phyloP scores from a whole-genome alignment of 2,329 filamentous ascomycete species.

The Arthroderma sp. region DNA sequence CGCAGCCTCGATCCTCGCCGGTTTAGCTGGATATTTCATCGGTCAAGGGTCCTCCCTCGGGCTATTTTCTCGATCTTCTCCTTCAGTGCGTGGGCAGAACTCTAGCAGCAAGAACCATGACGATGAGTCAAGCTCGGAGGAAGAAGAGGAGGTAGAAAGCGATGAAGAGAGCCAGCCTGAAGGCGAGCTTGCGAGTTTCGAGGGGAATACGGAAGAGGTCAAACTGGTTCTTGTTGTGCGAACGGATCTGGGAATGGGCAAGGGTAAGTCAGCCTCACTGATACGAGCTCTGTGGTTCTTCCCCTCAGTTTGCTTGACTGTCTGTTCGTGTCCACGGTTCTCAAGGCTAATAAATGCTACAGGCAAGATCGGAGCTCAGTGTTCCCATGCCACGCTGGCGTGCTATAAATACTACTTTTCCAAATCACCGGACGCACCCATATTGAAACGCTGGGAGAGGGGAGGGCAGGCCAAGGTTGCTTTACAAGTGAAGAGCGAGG shows the following conservation, averaged over 20 bases:
- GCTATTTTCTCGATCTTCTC: constrained; percentile 48
- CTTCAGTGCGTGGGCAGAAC: constrained; percentile 4
- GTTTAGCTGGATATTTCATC: constrained; percentile 63
- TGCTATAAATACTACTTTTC: constrained; percentile 78
- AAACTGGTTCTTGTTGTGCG: constrained; percentile 87
- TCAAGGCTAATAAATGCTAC: background rate
- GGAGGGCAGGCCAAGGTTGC: constrained; percentile 88
- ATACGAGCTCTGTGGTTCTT: background rate
- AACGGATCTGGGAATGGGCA: constrained; percentile 94
- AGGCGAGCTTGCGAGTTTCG: constrained; percentile 35
- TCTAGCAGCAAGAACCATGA: constrained; percentile 25
- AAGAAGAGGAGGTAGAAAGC: constrained; percentile 30
- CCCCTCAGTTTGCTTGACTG: background rate
- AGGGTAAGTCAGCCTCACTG: constrained; percentile 47
- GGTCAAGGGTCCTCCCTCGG: constrained; percentile 56
- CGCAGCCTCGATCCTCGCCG: constrained; percentile 59
- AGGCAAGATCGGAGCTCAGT: constrained; percentile 97
- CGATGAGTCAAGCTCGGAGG: constrained; percentile 22
- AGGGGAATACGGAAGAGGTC: constrained; percentile 61
- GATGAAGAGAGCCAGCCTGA: constrained; percentile 53
- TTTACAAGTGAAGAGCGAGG: constrained; percentile 74
- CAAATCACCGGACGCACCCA: constrained; percentile 39
- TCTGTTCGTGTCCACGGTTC: background rate
- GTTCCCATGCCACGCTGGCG: constrained; percentile 86
- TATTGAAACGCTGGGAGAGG: constrained; percentile 75